Percentiles rank a stretch among this genome's conserved stretches.
Conservation (phyloP, 176 grass and related monocot species). For the Oryza meridionalis region DNA sequence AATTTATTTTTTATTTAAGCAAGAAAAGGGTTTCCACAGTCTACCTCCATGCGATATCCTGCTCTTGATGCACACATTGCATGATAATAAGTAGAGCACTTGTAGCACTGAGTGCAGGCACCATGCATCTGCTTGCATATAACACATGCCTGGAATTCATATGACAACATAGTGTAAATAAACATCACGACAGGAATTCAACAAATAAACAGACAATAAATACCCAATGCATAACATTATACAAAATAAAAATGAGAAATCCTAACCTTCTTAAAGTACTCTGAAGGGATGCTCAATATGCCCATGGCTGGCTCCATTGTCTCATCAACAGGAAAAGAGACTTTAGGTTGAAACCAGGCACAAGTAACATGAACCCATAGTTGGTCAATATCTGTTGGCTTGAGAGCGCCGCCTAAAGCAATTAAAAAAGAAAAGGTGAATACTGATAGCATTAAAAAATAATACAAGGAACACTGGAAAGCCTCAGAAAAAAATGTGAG, state of each 20-base stretch:
- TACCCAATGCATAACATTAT: conserved; percentile 23
- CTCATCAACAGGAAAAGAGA: conserved; percentile 69
- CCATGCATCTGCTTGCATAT: conserved; percentile 94
- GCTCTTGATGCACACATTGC: conserved; percentile 93
- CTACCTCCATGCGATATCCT: conserved; percentile 96
- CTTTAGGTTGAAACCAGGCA: conserved; percentile 94
- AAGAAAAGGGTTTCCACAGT: conserved; percentile 1
- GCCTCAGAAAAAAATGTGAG: neutral
- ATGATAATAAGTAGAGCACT: conserved; percentile 88
- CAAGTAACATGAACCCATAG: conserved; percentile 96
- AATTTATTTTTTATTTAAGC: conserved; percentile 2
- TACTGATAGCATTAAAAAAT: conserved; percentile 14
- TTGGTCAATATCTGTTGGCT: conserved; percentile 80
- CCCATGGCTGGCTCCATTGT: conserved; percentile 92
- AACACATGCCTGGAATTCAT: conserved; percentile 65
- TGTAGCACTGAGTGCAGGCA: conserved; percentile 86
- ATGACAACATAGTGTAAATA: conserved; percentile 8
- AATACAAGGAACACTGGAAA: neutral
- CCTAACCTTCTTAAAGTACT: conserved; percentile 81
- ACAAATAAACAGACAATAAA: conserved; percentile 1
- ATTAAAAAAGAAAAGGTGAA: conserved; percentile 7
- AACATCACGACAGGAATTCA: conserved; percentile 24
- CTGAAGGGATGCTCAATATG: conserved; percentile 75
- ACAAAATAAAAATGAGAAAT: conserved; percentile 13
- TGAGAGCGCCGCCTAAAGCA: conserved; percentile 78